Evolutionary conservation across 2,329 filamentous ascomycete genomes (phyloP).

Genomic region (Aspergillus luchuensis): DNA sequence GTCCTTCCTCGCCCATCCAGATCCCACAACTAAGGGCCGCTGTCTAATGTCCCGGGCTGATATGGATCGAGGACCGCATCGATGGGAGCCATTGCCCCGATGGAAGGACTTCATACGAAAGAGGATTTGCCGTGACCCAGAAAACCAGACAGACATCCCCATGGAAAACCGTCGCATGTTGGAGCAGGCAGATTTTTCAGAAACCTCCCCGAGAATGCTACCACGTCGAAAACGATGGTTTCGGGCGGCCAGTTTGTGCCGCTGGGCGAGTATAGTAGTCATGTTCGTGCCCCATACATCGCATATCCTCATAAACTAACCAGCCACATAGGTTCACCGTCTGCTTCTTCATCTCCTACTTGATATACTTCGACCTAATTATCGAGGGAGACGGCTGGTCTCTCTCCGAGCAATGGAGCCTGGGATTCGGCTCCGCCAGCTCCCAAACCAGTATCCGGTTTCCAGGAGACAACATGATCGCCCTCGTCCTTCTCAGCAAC

Average conservation of each 20-base stretch:
- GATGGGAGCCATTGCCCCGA: neutral
- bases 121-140: neutral
- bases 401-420: neutral
- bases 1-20: slow-evolving; percentile 22
- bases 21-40: slow-evolving; percentile 3
- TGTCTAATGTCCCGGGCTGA: slow-evolving; percentile 8
- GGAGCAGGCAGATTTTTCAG: neutral
- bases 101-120: neutral
- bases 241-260: slow-evolving; percentile 2
- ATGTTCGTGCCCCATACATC: neutral
- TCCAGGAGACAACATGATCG: neutral
- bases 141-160: neutral
- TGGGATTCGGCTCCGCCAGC: neutral
- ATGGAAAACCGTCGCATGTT: neutral
- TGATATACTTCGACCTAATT: neutral
- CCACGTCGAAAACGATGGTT: slow-evolving; percentile 8
- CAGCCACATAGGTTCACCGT: neutral
- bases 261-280: neutral
- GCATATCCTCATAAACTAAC: neutral
- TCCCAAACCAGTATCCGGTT: neutral
- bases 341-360: neutral
- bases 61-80: neutral
- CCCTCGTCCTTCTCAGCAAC: slow-evolving; percentile 29
- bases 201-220: neutral
- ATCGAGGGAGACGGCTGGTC: neutral